These are phyloP conservation scores for Ophioceras dolichostomum DNA, from an alignment of 2,329 filamentous ascomycete genomes.

Conservation along the genomic window DNA sequence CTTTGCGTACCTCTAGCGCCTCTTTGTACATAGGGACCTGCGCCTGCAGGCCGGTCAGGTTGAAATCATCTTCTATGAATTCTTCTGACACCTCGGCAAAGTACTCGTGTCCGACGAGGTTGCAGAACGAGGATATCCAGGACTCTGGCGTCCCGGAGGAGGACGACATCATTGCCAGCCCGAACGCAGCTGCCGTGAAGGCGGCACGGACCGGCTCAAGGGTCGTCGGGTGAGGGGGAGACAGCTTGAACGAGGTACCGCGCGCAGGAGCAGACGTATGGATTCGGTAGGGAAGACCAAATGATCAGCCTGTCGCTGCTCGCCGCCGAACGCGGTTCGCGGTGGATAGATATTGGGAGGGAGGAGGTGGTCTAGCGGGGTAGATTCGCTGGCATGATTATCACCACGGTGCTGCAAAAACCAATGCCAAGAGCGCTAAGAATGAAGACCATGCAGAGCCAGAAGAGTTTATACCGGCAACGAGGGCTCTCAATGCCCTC, in stretches of 20 bases:
- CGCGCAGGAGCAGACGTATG: not conserved
- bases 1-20: constrained; percentile 63
- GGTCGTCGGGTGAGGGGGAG: too few relatives aligned
- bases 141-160: constrained; percentile 62
- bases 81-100: constrained; percentile 98
- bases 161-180: constrained; percentile 36
- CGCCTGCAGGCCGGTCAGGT: constrained; percentile 85
- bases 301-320: too few relatives aligned
- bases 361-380: too few relatives aligned
- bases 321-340: constrained; percentile 1
- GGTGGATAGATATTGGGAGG: too few relatives aligned
- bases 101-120: constrained; percentile 91
- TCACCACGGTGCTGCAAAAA: too few relatives aligned
- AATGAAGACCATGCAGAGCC: too few relatives aligned
- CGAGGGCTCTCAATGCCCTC: too few relatives aligned
- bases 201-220: too few relatives aligned
- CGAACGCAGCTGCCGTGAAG: not conserved
- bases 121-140: constrained; percentile 97
- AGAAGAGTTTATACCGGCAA: too few relatives aligned
- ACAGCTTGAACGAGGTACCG: too few relatives aligned
- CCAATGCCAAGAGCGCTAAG: too few relatives aligned
- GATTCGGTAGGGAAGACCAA: not conserved
- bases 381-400: constrained; percentile 2
- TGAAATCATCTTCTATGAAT: constrained; percentile 99
- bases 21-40: constrained; percentile 99